Evolutionary conservation across 2,329 filamentous ascomycete species (phyloP).

Genomic region (Fusarium dimerum): DNA sequence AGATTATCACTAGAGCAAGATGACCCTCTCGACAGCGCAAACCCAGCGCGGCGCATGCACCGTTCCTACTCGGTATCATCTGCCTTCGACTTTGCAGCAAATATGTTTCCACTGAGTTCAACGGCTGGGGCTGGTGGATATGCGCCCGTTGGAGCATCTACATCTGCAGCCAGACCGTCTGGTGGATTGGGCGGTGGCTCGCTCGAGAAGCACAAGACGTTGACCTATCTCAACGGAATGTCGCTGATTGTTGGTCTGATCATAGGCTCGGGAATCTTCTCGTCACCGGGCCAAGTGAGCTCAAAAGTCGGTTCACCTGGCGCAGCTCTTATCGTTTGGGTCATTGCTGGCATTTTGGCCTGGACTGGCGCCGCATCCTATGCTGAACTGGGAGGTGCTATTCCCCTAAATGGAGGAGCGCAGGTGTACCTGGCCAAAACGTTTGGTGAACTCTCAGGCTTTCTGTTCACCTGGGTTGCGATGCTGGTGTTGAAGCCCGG

Average conservation of each 20-base stretch:
- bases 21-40: slow-evolving; percentile 67
- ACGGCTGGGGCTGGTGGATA: slow-evolving; percentile 73
- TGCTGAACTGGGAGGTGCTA: slow-evolving; percentile 92
- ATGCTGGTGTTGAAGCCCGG: slow-evolving; percentile 94
- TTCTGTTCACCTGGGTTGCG: slow-evolving; percentile 95
- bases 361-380: slow-evolving; percentile 97
- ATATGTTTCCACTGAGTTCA: slow-evolving; percentile 88
- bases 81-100: slow-evolving; percentile 92
- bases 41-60: slow-evolving; percentile 47
- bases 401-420: slow-evolving; percentile 90
- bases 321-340: slow-evolving; percentile 88
- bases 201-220: slow-evolving; percentile 90
- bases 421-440: slow-evolving; percentile 96
- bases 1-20: slow-evolving; percentile 82
- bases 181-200: slow-evolving; percentile 71
- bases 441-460: slow-evolving; percentile 89
- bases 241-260: slow-evolving; percentile 90
- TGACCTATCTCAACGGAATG: slow-evolving; percentile 92
- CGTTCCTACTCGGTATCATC: slow-evolving; percentile 90
- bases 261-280: slow-evolving; percentile 96
- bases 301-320: slow-evolving; percentile 88
- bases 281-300: slow-evolving; percentile 90
- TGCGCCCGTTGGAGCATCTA: slow-evolving; percentile 79
- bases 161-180: slow-evolving; percentile 48
- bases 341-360: slow-evolving; percentile 84